Base-by-base conservation (phyloP, 2,329 filamentous ascomycete species). In the Shiraia sp. region DNA sequence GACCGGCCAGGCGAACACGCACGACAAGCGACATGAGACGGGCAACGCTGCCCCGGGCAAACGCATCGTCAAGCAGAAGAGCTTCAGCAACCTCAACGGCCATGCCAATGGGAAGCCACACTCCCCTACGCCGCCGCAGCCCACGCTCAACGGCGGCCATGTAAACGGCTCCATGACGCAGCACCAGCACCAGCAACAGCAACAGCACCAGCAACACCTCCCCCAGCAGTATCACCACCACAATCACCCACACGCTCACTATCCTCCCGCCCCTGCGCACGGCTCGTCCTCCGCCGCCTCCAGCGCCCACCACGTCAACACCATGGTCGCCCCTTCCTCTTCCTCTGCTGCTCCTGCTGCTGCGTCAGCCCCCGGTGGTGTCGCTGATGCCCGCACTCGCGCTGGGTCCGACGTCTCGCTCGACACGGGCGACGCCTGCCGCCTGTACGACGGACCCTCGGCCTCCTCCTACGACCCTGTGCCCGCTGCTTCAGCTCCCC, bases 31-130 rank as follows among this genome's bases (percentile, higher is more conserved):
- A 71, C 87, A 95, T 75, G 90, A 96, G 75, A 90, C 88, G 85
- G 90, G 89, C 66, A 79, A 90, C 70, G 86, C 90, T 79, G 85
- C 85, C 63, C 83, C 87, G 38, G 86, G 85, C 56, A 89, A 85
- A 77, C 84, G 85, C 69, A 75, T 85, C 60, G 59, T 66, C 47
- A 73, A 70, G 61, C 71, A 74, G 62, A 72, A 70, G 57, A 75
- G 72, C 53, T 72, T 75, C 71, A 58, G 69, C 24, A 57, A 70
- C 47, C 69, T 75, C 59, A 68, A 72, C 65, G 71, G 66, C 58
- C 59, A 65, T 55, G 55, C 63, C 57, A 72, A 73, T 68, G 69
- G 68, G 49, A 69, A 68, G 51, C 48, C 67, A 40, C 55, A 51
- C n/a, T 51, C 66, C 34, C 51, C 63, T 37, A 63, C 72, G 51